Evolutionary conservation across 2,329 filamentous ascomycete species (phyloP).

Genomic region (Gnomoniopsis sp.): DNA sequence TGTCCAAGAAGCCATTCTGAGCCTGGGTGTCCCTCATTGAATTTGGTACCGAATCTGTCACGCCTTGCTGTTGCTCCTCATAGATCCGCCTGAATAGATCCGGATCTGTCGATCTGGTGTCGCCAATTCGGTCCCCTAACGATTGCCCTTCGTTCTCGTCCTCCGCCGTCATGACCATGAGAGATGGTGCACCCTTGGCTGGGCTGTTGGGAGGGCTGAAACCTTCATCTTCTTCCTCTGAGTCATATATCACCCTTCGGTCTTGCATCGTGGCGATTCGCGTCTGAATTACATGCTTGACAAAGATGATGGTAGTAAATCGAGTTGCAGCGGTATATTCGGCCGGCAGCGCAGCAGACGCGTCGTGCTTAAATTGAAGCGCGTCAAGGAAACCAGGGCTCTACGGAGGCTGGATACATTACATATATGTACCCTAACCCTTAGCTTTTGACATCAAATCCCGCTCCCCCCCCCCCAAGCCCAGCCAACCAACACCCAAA

Average conservation of each 20-base stretch:
- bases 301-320: background rate
- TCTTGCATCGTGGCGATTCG: constrained; percentile 22
- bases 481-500: too few relatives aligned
- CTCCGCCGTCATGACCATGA: background rate
- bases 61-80: constrained; percentile 39
- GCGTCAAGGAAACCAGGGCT: too few relatives aligned
- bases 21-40: background rate
- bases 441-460: too few relatives aligned
- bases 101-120: constrained; percentile 42
- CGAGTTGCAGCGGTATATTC: background rate
- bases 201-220: constrained; percentile 23
- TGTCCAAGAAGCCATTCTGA: background rate
- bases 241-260: constrained; percentile 28
- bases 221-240: constrained; percentile 29
- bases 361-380: constrained; percentile 1
- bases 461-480: too few relatives aligned
- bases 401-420: too few relatives aligned
- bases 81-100: constrained; percentile 46
- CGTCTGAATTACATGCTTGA: background rate
- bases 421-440: too few relatives aligned
- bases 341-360: background rate
- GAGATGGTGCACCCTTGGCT: constrained; percentile 6
- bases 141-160: background rate
- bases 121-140: constrained; percentile 8
- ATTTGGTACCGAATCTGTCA: constrained; percentile 8